A percentile compares a stretch with the other conserved stretches of the same genome.
Evolutionary conservation across 1,284 basidiomycete genomes (phyloP).

Genomic region (Sphaerobolus stellatus): DNA sequence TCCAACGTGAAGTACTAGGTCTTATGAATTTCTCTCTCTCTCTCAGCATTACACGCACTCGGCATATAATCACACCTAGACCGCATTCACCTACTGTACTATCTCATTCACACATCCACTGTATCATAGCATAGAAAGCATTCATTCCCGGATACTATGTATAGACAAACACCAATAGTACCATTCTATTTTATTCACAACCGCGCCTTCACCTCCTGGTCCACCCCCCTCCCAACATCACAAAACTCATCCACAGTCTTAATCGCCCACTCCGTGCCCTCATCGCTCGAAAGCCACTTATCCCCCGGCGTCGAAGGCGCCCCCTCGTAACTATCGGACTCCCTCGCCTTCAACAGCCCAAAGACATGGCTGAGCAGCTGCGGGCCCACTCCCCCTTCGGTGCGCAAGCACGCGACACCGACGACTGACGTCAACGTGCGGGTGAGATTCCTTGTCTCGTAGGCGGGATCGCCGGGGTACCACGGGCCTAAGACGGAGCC

Average conservation of each 20-base stretch:
- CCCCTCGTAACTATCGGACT: conserved; percentile 36
- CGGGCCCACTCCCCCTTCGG: conserved; percentile 86
- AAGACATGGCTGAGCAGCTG: conserved; percentile 93
- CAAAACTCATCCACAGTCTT: conserved; percentile 81
- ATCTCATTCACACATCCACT: neutral
- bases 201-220: conserved; percentile 49
- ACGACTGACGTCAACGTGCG: conserved; percentile 86
- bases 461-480: conserved; percentile 50
- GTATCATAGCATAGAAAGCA: too few species aligned
- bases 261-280: conserved; percentile 91
- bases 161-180: too few species aligned
- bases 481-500: conserved; percentile 82
- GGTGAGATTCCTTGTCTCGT: conserved; percentile 79
- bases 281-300: conserved; percentile 84
- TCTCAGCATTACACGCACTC: neutral
- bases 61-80: neutral
- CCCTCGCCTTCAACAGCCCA: conserved; percentile 88
- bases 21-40: too few species aligned
- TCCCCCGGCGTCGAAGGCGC: conserved; percentile 70
- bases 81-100: neutral
- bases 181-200: conserved; percentile 51
- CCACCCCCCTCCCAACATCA: conserved; percentile 59
- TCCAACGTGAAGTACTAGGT: too few species aligned
- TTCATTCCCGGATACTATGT: too few species aligned
- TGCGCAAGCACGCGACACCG: conserved; percentile 87